These are phyloP conservation scores for Cercophora scortea DNA, from an alignment of 495 filamentous ascomycete species.

Conservation along the genomic window DNA sequence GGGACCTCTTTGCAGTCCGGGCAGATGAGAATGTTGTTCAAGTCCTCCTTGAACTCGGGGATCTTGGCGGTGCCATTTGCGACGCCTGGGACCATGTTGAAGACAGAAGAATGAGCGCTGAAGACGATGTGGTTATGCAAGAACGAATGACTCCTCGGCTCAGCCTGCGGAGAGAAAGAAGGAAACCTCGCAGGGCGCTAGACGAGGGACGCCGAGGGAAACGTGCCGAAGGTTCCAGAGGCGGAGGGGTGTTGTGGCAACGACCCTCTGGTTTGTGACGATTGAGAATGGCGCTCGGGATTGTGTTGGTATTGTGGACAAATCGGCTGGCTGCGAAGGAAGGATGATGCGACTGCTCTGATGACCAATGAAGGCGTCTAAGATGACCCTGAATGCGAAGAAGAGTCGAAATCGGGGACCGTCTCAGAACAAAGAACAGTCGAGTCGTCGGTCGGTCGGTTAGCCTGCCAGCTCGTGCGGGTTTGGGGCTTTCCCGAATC, in stretches of 20 bases:
- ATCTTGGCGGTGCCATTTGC: slow-evolving; percentile 4
- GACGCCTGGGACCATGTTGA: slow-evolving; percentile 8
- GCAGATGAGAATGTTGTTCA: slow-evolving; percentile 77
- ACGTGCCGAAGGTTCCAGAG: too few species aligned
- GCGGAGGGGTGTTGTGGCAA: not conserved
- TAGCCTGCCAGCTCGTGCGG: not conserved
- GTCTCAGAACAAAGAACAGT: slow-evolving; percentile 21
- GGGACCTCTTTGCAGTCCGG: slow-evolving; percentile 85
- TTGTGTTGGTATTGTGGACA: not conserved
- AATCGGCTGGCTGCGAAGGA: not conserved
- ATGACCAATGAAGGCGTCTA: slow-evolving; percentile 29
- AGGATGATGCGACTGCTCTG: slow-evolving; percentile 13
- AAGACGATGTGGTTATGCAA: too few species aligned
- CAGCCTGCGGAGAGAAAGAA: not conserved
- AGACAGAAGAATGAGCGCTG: not conserved
- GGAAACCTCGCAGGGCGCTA: not conserved
- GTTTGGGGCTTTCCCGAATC: not conserved
- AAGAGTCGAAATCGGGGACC: not conserved
- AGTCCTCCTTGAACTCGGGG: slow-evolving; percentile 46
- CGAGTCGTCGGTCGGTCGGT: not conserved
- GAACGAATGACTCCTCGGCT: not conserved
- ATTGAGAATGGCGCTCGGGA: not conserved
- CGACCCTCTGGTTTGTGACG: not conserved
- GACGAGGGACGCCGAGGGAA: not conserved
- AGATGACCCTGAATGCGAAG: slow-evolving; percentile 4